Percentiles rank a stretch among this genome's conserved stretches.
Conservation (phyloP, 495 filamentous ascomycete species). For the Durotheca rogersii region DNA sequence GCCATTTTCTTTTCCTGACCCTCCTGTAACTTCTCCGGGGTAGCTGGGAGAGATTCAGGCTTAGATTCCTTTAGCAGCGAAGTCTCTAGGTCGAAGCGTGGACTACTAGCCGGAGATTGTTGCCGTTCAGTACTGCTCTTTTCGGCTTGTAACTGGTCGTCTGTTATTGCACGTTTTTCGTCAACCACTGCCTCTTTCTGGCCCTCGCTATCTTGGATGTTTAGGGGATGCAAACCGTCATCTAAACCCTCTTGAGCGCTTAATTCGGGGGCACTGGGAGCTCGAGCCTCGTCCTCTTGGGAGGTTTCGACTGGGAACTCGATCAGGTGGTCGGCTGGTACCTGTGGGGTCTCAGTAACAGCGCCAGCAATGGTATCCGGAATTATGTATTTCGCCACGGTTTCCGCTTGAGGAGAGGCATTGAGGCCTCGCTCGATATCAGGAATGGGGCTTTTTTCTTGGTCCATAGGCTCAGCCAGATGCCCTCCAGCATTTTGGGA, state of each 20-base stretch:
- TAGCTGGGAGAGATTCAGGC: conserved; percentile 10
- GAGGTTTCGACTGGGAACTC: conserved; percentile 26
- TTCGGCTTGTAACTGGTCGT: conserved; percentile 5
- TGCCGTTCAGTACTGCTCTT: conserved; percentile 35
- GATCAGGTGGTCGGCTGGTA: conserved; percentile 6
- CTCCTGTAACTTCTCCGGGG: conserved; percentile 28
- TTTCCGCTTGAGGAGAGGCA: conserved; percentile 1
- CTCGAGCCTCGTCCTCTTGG: conserved; percentile 39
- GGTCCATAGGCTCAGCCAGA: not conserved
- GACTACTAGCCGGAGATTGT: conserved; percentile 24
- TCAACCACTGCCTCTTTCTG: conserved; percentile 10
- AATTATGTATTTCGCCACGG: conserved; percentile 6
- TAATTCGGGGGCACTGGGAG: not conserved
- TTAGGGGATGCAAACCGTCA: conserved; percentile 19
- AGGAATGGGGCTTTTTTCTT: not conserved
- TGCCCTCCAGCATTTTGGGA: not conserved
- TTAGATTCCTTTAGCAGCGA: conserved; percentile 14
- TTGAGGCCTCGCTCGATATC: conserved; percentile 1
- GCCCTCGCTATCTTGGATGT: conserved; percentile 15
- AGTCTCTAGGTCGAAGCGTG: conserved; percentile 8
- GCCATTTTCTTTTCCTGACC: conserved; percentile 41
- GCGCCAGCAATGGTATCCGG: not conserved
- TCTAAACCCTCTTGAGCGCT: conserved; percentile 1
- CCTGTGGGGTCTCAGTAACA: conserved; percentile 16
- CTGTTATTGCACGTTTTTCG: conserved; percentile 8